phyloP scores from a whole-genome alignment of 1,284 basidiomycete genomes.

The Irpex lacteus region DNA sequence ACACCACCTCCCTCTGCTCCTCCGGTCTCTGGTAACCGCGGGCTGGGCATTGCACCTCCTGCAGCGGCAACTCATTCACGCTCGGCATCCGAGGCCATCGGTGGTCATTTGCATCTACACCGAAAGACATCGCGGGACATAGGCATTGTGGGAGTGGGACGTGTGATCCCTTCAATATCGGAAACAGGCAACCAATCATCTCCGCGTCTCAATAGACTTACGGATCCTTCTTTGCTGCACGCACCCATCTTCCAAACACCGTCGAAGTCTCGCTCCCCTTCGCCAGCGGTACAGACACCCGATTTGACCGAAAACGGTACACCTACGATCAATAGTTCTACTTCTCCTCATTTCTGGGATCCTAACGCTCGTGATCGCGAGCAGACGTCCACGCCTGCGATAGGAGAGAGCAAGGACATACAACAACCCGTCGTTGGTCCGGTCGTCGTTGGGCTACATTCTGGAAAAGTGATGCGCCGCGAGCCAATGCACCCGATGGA shows the following conservation, averaged over 20 bases:
- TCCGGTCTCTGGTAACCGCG: slow-evolving; percentile 17
- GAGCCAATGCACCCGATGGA: slow-evolving; percentile 12
- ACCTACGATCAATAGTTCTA: slow-evolving; percentile 13
- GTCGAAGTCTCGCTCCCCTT: slow-evolving; percentile 43
- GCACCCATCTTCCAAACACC: slow-evolving; percentile 54
- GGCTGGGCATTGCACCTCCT: slow-evolving; percentile 18
- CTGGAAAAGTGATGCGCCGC: slow-evolving; percentile 20
- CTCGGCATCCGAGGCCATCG: slow-evolving; percentile 45
- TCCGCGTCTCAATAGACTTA: slow-evolving; percentile 7
- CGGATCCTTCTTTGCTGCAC: slow-evolving; percentile 15
- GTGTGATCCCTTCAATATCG: slow-evolving; percentile 13
- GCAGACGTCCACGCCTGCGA: slow-evolving; percentile 45
- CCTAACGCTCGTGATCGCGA: slow-evolving; percentile 14
- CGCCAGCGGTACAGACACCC: slow-evolving; percentile 36
- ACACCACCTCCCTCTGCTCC: slow-evolving; percentile 52
- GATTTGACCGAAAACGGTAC: slow-evolving; percentile 28
- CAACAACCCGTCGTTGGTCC: slow-evolving; percentile 56
- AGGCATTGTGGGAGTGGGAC: slow-evolving; percentile 49
- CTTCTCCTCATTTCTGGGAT: background rate
- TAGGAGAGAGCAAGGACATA: slow-evolving; percentile 57
- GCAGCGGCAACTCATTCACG: slow-evolving; percentile 33
- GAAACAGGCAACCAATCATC: slow-evolving; percentile 2
- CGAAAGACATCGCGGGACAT: slow-evolving; percentile 52
- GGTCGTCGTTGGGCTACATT: slow-evolving; percentile 45
- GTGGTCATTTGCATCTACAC: slow-evolving; percentile 21